phyloP scores from a whole-genome alignment of 192 early-diverging fungal genomes.

The Coemansia sp. region DNA sequence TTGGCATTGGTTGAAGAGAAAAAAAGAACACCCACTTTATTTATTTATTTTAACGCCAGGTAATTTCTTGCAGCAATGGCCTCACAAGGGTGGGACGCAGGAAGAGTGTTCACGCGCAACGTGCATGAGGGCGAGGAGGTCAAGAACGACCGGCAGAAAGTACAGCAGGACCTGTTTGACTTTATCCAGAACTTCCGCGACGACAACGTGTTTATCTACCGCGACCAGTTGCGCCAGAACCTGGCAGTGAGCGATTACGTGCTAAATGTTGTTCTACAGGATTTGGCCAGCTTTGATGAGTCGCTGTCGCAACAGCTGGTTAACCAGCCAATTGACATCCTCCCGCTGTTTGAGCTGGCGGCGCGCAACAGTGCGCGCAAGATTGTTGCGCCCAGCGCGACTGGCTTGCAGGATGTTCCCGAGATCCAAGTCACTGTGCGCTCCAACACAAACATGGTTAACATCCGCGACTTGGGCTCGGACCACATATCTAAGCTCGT shows the following conservation, averaged over 20 bases:
- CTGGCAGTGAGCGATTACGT: slow-evolving; percentile 73
- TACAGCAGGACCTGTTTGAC: slow-evolving; percentile 72
- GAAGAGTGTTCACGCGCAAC: slow-evolving; percentile 72
- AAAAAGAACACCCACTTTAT: background rate
- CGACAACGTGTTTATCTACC: slow-evolving; percentile 84
- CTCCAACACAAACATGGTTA: slow-evolving; percentile 84
- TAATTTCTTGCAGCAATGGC: slow-evolving; percentile 3
- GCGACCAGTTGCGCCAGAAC: slow-evolving; percentile 93
- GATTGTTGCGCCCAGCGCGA: slow-evolving; percentile 64
- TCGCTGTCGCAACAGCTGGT: slow-evolving; percentile 80
- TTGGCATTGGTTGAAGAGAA: background rate
- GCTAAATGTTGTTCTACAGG: slow-evolving; percentile 87
- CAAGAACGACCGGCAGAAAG: slow-evolving; percentile 61
- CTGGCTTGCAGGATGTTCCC: slow-evolving; percentile 65
- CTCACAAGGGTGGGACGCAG: slow-evolving; percentile 81
- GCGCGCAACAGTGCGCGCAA: slow-evolving; percentile 76
- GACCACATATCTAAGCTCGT: slow-evolving; percentile 88
- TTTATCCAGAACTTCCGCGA: slow-evolving; percentile 89
- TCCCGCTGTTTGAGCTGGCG: slow-evolving; percentile 92
- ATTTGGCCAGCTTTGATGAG: slow-evolving; percentile 84
- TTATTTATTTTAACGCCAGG: slow-evolving; percentile 2
- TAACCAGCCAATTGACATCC: slow-evolving; percentile 75
- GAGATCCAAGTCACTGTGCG: slow-evolving; percentile 89
- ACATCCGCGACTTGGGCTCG: slow-evolving; percentile 90
- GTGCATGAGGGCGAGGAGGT: slow-evolving; percentile 66